Base-by-base conservation (phyloP, 495 filamentous ascomycete species). In the Hypoxylon fuscum region DNA sequence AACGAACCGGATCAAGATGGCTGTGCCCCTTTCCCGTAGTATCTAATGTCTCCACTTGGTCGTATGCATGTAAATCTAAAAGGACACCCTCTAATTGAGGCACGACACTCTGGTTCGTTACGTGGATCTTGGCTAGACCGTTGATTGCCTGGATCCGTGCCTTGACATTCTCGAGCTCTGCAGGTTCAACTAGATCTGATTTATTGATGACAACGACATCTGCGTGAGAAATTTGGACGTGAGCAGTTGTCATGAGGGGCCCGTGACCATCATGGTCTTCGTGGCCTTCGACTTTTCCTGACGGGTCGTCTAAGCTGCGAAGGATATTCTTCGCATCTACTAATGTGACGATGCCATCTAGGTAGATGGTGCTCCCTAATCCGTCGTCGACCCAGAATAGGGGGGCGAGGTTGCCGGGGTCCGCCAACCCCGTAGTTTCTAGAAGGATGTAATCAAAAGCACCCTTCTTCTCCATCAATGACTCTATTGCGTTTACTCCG, bases 381-480 rank as follows among this genome's bases (percentile, higher is more conserved):
- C 92, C 95, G 44, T 96, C 93, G 66, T 98, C 95, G 37, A 98
- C 87, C 95, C 95, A 98, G 76, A 98, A 98, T 14, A 98, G 75
- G 0, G 96, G 95, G 1, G 96, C 95, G 40, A 98, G 86, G 65
- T 97, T 98, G 4, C 95, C 95, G 0, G 95, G 95, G 73, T 98
- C 95, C 10, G 95, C 95, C 8, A 98, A 83, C 0, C 95, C 95
- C 1, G 93, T 97, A 1, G 96, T 98, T 76, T 98, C 95, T 20
- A 98, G 89, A 1, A 98, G 87, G 65, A 98, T 97, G 78, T 98
- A 98, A 81, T 98, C 96, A 69, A 98, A 98, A 31, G 87, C 85
- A 35, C 95, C 95, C 50, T 91, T 91, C 60, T 90, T 90, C 58
- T 92, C 90, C 91, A 98, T 97, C n/a, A 98, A 80, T 14, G 89